Evolutionary conservation across 768 basidiomycete species (phyloP), one percentile per base, ranked within the genome.

Genomic region (Rhodotorula diobovata): DNA sequence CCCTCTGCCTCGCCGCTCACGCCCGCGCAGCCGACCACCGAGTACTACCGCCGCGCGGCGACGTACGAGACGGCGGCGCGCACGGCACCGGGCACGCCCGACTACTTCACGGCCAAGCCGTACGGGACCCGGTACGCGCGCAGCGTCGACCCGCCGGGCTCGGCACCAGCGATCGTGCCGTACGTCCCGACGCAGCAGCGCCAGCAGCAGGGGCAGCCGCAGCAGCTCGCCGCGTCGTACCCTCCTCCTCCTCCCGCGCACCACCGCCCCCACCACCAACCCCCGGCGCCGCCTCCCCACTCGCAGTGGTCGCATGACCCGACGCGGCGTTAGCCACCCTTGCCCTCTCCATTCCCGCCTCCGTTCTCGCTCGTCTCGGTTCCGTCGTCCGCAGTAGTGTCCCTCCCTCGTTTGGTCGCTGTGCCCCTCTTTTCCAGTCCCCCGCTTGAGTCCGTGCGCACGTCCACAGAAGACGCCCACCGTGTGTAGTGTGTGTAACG

Each of bases 21-120:
- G 1, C 32, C 65, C 8, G 39, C 53, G 1, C 28, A 16, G 20
- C 5, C 39, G 2, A n/a, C 32, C 37, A 55, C 35, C 45, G 68
- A 69, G 5, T 30, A 51, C 34, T 63, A 64, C 43, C 68, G 63
- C 34, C 62, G 50, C 2, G 43, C 45, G 18, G 43, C 45, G 18
- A 60, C 28, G 25, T 23, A 25, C 45, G 30, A 30, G 30, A 23
- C 23, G 32, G 45, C 43, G n/a, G 45, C 43, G n/a, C 21, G n/a
- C n/a, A 23, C 35, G 1, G 35, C 8, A 1, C 23, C 25, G 1
- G 28, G 25, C 11, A 15, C 39, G 34, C 58, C 63, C 58, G 68
- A 70, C 21, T 70, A 70, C 59, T 70, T 70, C 59, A 28, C 35
- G n/a, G 58, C 35, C 16, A 65, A 61, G 51, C 35, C 62, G 23